A percentile compares a stretch with the other conserved stretches of the same genome.
Evolutionary conservation across 257 asterid genomes (phyloP).

Genomic region (Scutellaria minor): DNA sequence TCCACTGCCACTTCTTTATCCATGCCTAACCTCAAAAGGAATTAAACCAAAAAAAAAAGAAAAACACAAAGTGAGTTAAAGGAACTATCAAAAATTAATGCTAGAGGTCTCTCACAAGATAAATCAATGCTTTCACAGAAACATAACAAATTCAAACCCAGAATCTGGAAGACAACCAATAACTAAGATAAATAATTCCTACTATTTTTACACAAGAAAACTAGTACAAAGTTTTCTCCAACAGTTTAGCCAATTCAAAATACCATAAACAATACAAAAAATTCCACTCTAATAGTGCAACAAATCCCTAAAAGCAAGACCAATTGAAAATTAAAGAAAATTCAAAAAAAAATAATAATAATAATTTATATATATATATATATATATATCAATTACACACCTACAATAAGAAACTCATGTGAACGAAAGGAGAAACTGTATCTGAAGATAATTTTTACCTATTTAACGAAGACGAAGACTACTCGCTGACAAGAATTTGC

Average conservation of each 20-base stretch:
- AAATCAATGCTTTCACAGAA: not conserved
- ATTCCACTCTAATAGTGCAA: not conserved
- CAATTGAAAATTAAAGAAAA: not conserved
- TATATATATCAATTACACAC: not conserved
- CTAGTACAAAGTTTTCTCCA: not conserved
- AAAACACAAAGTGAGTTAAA: too few species aligned
- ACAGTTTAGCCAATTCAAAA: not conserved
- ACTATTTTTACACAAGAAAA: not conserved
- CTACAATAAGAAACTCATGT: not conserved
- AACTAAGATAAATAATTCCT: not conserved
- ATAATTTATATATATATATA: too few species aligned
- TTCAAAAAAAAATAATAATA: not conserved
- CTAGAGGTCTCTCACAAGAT: not conserved
- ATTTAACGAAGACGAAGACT: not conserved
- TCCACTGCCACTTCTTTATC: conserved; percentile 20
- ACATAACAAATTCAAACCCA: not conserved
- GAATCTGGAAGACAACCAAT: not conserved
- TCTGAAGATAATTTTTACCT: not conserved
- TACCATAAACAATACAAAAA: not conserved
- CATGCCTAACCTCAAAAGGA: conserved; percentile 24
- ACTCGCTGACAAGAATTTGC: not conserved
- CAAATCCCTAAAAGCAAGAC: not conserved
- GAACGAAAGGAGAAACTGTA: not conserved
- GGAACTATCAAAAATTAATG: not conserved
- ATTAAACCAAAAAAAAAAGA: not conserved